phyloP scores from a whole-genome alignment of 2,329 filamentous ascomycete species.

The Venturiaceae sp. region DNA sequence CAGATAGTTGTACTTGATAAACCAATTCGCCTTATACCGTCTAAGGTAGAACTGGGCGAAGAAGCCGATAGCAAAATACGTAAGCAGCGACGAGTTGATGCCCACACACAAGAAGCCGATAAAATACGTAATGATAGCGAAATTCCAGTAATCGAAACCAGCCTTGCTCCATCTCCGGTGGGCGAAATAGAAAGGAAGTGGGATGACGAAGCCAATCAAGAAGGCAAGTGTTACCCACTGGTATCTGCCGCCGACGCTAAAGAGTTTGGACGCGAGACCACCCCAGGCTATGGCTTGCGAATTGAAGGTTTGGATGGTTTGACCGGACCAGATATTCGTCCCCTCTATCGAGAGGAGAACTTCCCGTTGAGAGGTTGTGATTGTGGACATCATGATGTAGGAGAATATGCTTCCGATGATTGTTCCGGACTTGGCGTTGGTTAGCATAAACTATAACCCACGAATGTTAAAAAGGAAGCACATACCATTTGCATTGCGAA shows the following conservation, averaged over 20 bases:
- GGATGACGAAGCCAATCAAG: slow-evolving; percentile 29
- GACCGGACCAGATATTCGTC: slow-evolving; percentile 35
- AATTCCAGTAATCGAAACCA: slow-evolving; percentile 27
- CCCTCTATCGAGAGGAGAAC: slow-evolving; percentile 30
- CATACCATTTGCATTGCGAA: slow-evolving; percentile 30
- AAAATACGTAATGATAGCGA: slow-evolving; percentile 32
- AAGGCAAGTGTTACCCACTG: slow-evolving; percentile 27
- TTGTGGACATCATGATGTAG: slow-evolving; percentile 35
- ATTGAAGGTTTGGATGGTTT: slow-evolving; percentile 34
- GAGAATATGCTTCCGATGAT: slow-evolving; percentile 30
- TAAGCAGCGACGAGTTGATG: slow-evolving; percentile 27
- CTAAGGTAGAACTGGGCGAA: slow-evolving; percentile 26
- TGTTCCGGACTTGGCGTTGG: slow-evolving; percentile 12
- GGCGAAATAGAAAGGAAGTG: slow-evolving; percentile 19
- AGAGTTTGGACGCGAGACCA: slow-evolving; percentile 12
- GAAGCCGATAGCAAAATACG: slow-evolving; percentile 24
- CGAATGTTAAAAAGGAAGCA: background rate
- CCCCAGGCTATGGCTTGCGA: slow-evolving; percentile 13
- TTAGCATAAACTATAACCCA: background rate
- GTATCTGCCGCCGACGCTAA: slow-evolving; percentile 26
- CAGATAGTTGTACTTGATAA: slow-evolving; percentile 33
- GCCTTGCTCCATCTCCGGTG: slow-evolving; percentile 4
- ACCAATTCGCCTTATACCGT: slow-evolving; percentile 24
- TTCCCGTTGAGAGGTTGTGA: slow-evolving; percentile 29
- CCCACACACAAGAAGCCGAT: slow-evolving; percentile 33